Base-by-base conservation (phyloP, 345 rosid species). In the Clausena lansium region DNA sequence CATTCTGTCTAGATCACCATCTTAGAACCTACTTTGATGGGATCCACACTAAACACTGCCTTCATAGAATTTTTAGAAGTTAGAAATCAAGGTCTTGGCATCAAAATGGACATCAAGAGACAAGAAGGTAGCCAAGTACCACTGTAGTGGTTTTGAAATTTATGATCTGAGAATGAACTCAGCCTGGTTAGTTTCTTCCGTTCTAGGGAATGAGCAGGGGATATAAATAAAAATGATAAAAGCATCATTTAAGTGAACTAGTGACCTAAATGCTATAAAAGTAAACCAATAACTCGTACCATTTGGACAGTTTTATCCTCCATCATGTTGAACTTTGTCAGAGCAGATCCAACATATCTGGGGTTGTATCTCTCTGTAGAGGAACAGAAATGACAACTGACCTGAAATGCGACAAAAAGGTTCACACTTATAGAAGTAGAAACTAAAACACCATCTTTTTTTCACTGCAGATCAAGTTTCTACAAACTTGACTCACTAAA, bases 311-410 rank as follows among this genome's bases (percentile, higher is more conserved):
- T 81, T 76, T 84, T 76, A 67, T 82, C 81, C 81, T 86, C 91
- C 38, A 71, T 76, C 84, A 85, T 72, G 75, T 71, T 75, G 62
- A 88, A 75, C 81, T 88, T 92, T 78, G 81, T 77, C 59, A 92
- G 78, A 79, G 93, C 83, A 85, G 90, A 81, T 79, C 67, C 84
- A 78, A 88, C 55, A 82, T 66, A 65, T 65, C 81, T 73, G 66
- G 71, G 76, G 77, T 76, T 78, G 75, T 74, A 81, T 60, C 86
- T 82, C 84, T 88, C 94, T 71, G 81, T 41, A 63, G 81, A 73
- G 77, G 87, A 84, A 82, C 83, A 88, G 78, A 81, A 77, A 84
- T 86, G 84, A 79, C 79, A 80, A 75, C 85, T 83, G 58, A 82
- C 89, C 98, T 93, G 87, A 45, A 41, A 62, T 30, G 41, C 0